phyloP scores from a whole-genome alignment of 75 land plant species.

The Pseudotsuga menziesii region DNA sequence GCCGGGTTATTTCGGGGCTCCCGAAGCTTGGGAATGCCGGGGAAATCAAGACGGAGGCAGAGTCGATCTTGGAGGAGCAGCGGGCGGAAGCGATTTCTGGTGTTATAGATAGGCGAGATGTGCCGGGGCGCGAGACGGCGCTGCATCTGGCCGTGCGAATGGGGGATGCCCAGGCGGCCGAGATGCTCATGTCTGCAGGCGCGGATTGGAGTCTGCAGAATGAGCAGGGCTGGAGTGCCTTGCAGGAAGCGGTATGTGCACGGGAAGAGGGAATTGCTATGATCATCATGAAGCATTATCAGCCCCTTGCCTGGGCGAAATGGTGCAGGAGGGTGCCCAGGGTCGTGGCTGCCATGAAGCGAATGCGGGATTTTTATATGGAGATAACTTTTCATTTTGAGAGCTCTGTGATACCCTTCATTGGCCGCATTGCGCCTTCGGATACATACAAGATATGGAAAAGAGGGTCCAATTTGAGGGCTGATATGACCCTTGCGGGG shows the following conservation, averaged over 20 bases:
- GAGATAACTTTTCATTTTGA: constrained; percentile 72
- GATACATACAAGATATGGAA: constrained; percentile 87
- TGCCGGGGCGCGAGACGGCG: constrained; percentile 64
- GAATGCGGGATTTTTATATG: constrained; percentile 90
- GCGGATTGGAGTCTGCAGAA: constrained; percentile 78
- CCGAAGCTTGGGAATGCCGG: constrained; percentile 43
- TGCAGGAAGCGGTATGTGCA: constrained; percentile 69
- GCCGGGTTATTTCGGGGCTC: constrained; percentile 36
- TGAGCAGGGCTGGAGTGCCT: constrained; percentile 68
- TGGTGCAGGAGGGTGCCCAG: constrained; percentile 83
- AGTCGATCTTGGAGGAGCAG: constrained; percentile 53
- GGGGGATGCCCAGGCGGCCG: constrained; percentile 43
- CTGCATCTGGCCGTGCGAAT: constrained; percentile 62
- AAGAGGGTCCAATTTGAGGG: constrained; percentile 70
- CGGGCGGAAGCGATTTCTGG: constrained; percentile 57
- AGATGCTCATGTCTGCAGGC: constrained; percentile 59
- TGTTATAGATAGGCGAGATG: constrained; percentile 64
- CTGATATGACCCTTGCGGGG: constrained; percentile 82
- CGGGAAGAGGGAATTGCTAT: constrained; percentile 58
- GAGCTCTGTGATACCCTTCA: constrained; percentile 78
- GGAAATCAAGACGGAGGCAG: constrained; percentile 39
- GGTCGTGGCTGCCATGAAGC: constrained; percentile 47
- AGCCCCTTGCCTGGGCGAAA: constrained; percentile 81
- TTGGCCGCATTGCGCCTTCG: constrained; percentile 69
- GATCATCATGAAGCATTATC: constrained; percentile 66